Base-by-base conservation (phyloP, 257 asterid genomes). In the Nyctanthes arbortristis region DNA sequence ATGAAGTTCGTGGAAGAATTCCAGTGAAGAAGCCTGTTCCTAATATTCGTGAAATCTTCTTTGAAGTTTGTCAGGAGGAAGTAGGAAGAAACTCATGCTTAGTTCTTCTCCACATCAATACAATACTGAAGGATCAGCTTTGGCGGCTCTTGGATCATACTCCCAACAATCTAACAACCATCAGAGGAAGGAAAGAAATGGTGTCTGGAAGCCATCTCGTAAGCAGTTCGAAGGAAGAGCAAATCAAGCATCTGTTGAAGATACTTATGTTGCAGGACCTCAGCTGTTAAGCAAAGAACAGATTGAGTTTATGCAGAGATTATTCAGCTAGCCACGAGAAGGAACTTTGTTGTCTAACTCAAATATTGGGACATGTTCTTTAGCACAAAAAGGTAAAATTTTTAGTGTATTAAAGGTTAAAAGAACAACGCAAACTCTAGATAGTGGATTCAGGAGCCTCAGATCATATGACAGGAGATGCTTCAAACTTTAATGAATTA, bases 361-460 rank as follows among this genome's bases (percentile, higher is more conserved):
- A 13, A 20, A 24, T 9, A 5, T 24, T 35, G 18, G 43, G 49
- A 39, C 28, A 10, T 13, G 35, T 16, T 18, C 45, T 22, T 40
- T 11, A 25, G 16, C 69, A 22, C 58, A 65, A 13, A 65, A 65
- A 65, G 69, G 69, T 39, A 65, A 37, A 5, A 39, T 65, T 43
- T 37, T 29, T 0, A 25, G 22, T 65, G 12, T 31, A 5, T 25
- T 40, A 13, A 39, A 65, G 29, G 58, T 28, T 43, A 65, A 27
- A 37, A 20, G 25, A 25, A 25, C 1, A 65, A 0, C 16, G 4
- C 22, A n/a, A 28, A 1, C 12, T 5, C 18, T 63, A 20, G 68
- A 65, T 65, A 18, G 32, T 65, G n/a, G 37, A 65, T 36, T 65
- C 14, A 25, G 59, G 39, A 37, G 59, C 36, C 31, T 65, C 59